A percentile compares a stretch with the other conserved stretches of the same genome.
These are phyloP conservation scores for Pisolithus sp. DNA, from an alignment of 768 basidiomycete genomes.

Conservation along the genomic window DNA sequence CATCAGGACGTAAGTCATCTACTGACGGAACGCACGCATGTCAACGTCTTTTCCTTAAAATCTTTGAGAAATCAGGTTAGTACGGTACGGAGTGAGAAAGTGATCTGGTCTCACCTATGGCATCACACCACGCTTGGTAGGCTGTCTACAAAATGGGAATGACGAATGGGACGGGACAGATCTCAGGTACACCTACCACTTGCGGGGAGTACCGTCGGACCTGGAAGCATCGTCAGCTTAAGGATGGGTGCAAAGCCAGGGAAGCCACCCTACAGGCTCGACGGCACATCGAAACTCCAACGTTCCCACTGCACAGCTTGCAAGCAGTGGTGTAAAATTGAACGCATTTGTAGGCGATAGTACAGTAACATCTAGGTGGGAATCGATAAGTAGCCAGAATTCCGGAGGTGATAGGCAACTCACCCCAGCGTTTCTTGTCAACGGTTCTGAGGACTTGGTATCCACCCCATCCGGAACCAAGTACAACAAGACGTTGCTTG, in stretches of 20 bases:
- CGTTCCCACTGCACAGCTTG: slow-evolving; percentile 69
- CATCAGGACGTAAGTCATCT: background rate
- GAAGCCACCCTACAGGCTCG: slow-evolving; percentile 55
- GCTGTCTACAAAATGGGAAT: slow-evolving; percentile 34
- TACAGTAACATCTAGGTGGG: slow-evolving; percentile 50
- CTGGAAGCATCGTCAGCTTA: slow-evolving; percentile 22
- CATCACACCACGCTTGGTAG: slow-evolving; percentile 74
- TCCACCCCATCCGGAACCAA: slow-evolving; percentile 77
- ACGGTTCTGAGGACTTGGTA: slow-evolving; percentile 61
- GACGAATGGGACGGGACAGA: background rate
- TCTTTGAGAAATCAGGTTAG: slow-evolving; percentile 31
- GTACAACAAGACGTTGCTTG: slow-evolving; percentile 50
- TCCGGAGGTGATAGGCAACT: slow-evolving; percentile 14
- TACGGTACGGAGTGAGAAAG: background rate
- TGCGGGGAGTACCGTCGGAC: slow-evolving; percentile 51
- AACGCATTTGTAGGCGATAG: slow-evolving; percentile 51
- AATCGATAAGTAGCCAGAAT: background rate
- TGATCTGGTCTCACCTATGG: slow-evolving; percentile 41
- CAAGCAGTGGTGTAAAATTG: slow-evolving; percentile 42
- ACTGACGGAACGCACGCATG: slow-evolving; percentile 44
- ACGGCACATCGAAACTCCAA: slow-evolving; percentile 76
- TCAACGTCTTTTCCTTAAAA: slow-evolving; percentile 51
- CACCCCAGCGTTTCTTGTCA: slow-evolving; percentile 70
- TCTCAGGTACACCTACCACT: slow-evolving; percentile 35
- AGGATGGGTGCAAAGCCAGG: slow-evolving; percentile 1